Evolutionary conservation across 73 alveolate species (phyloP).

Genomic region (Effrenium voratum): DNA sequence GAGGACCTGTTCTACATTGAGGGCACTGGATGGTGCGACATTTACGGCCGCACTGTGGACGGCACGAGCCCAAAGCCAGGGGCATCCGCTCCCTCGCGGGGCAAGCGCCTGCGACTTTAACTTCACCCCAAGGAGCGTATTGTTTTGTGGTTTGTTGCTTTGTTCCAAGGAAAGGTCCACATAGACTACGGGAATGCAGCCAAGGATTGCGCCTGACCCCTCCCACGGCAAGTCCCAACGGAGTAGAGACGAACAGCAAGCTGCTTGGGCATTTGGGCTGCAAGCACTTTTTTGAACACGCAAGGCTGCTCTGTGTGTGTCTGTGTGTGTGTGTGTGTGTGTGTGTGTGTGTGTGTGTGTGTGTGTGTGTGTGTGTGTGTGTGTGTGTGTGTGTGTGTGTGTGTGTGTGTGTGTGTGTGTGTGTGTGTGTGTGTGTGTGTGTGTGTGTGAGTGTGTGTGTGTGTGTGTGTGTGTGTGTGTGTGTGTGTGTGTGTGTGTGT

Average conservation of each 20-base stretch:
- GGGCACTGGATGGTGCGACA: slow-evolving; percentile 88
- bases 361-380: too few relatives aligned
- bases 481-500: too few relatives aligned
- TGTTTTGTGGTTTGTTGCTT: background rate
- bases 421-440: too few relatives aligned
- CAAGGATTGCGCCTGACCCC: background rate
- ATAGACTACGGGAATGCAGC: background rate
- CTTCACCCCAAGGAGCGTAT: background rate
- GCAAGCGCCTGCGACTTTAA: background rate
- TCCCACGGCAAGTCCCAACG: slow-evolving; percentile 3
- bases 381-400: too few relatives aligned
- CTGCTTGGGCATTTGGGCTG: background rate
- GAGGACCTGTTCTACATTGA: slow-evolving; percentile 71
- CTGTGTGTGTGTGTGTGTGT: too few relatives aligned
- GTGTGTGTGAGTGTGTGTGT: too few relatives aligned
- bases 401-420: too few relatives aligned
- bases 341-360: too few relatives aligned
- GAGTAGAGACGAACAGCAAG: slow-evolving; percentile 16
- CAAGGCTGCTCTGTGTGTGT: too few relatives aligned
- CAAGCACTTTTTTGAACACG: too few relatives aligned
- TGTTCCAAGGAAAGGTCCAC: background rate
- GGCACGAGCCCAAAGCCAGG: background rate
- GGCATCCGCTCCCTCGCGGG: background rate
- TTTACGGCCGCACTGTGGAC: slow-evolving; percentile 79
- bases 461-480: too few relatives aligned